Base-by-base conservation (phyloP, 164 flowering plant genomes). In the Aristolochia contorta region DNA sequence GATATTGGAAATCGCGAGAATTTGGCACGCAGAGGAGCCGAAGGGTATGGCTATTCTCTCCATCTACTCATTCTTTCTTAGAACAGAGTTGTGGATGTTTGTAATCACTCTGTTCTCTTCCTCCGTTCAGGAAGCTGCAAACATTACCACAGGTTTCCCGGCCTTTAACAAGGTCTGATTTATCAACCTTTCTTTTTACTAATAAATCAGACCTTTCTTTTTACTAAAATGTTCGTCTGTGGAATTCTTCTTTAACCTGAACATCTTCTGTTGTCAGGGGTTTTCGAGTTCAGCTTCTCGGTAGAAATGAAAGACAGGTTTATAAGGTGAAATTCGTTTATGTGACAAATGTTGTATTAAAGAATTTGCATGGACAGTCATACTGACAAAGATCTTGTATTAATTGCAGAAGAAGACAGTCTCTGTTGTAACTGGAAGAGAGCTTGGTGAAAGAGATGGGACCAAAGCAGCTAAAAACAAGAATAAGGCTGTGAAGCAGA, bases 1-100 rank as follows among this genome's bases (percentile, higher is more conserved):
- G 96, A 89, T 65, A 89, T 89, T 19, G 93, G 96, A 0, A 92
- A 92, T 75, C 57, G 83, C 4, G 92, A 77, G 0, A 68, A 80
- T 25, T 65, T 14, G 14, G 13, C 12, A n/a, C 55, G 66, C 54
- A 60, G 82, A 32, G 93, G 79, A 0, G 79, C 61, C 6, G 65
- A 67, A 57, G 60, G 61, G 57, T 62, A 54, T 46, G 30, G 30
- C 30, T 4, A 10, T 10, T n/a, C 23, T 24, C 24, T 30, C 25
- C 19, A 10, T 25, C 2, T 50, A 2, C 48, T 18, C 25, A 9
- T 9, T 3, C 30, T 15, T n/a, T 27, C 30, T 24, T 49, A 27
- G 30, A 27, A 27, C 5, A 27, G 30, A 27, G 30, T 27, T 27
- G 30, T 27, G 30, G 30, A 5, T 27, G 30, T 27, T 27, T 27